Evolutionary conservation across 345 rosid genomes (phyloP), one percentile per base, ranked within the genome.

Genomic region (Isatis tinctoria): DNA sequence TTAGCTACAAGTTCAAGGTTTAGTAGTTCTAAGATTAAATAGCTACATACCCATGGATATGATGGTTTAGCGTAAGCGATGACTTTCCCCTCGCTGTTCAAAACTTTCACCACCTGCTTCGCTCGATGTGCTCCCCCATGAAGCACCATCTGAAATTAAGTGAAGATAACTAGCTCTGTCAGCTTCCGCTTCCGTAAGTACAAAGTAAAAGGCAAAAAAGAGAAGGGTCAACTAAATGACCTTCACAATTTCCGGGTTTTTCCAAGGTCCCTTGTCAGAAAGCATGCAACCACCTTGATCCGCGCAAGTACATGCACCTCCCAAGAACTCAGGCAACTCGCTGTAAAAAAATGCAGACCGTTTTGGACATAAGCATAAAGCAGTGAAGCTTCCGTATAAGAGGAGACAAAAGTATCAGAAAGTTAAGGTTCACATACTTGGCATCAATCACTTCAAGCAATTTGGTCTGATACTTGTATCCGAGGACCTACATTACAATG

Each of bases 371-470:
- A 32, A 53, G 65, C 52, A 49, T 10, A 14, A 2, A 35, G 11
- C 47, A 41, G 8, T 9, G 26, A 5, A 24, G 58, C 17, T 73
- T 44, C 10, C 4, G 1, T 27, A 17, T 5, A 73, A 28, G 12
- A 33, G 45, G 6, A 8, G 4, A 20, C 36, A 54, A 32, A 53
- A 3, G 27, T 17, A 36, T 69, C 10, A 64, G 40, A 56, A 26
- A 44, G 51, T 63, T 35, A 47, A 58, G 35, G 59, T 33, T 60
- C 22, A 60, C 74, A 60, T 73, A 90, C 99, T 88, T 87, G 81
- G 82, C 85, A 83, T 96, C 97, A 77, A 96, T 89, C 53, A 96
- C 80, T 89, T 96, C 99, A 73, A 92, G 93, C 88, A 96, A 82
- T 83, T 89, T 96, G 85, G 82, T 84, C 72, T 88, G 97, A 58